Percentiles rank a stretch among this genome's conserved stretches.
phyloP scores from a whole-genome alignment of 164 flowering plant species.

The Annona cherimola region DNA sequence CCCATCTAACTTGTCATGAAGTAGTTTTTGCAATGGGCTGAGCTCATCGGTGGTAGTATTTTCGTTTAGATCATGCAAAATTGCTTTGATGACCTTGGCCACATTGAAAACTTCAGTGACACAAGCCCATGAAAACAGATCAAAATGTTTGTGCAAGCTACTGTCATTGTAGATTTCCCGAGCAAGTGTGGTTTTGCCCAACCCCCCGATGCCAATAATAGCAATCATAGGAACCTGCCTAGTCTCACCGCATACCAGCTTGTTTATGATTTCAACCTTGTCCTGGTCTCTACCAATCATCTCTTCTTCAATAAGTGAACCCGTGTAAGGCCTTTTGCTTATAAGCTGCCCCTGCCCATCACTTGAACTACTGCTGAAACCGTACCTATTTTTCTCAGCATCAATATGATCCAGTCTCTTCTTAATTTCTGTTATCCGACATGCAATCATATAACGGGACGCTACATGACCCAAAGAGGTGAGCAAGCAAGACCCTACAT shows the following conservation, averaged over 20 bases:
- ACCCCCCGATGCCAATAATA: constrained; percentile 2
- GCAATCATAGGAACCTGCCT: not conserved
- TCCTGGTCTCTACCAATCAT: constrained; percentile 2
- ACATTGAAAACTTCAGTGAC: constrained; percentile 5
- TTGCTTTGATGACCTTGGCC: not conserved
- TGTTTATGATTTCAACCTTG: not conserved
- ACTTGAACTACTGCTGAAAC: too few species aligned
- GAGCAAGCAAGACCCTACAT: too few species aligned
- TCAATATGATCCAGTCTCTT: too few species aligned
- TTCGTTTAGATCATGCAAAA: not conserved
- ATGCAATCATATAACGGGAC: too few species aligned
- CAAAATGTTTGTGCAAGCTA: not conserved
- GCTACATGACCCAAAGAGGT: too few species aligned
- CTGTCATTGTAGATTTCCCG: constrained; percentile 1
- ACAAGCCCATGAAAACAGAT: constrained; percentile 2
- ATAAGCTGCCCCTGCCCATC: too few species aligned
- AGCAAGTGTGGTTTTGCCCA: constrained; percentile 6
- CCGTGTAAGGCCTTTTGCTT: too few species aligned
- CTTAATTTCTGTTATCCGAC: too few species aligned
- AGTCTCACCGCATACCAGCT: not conserved
- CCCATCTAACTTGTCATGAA: not conserved
- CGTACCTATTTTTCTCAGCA: too few species aligned
- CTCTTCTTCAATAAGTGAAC: not conserved
- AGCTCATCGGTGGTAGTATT: not conserved
- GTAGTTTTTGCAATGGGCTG: not conserved